phyloP scores from a whole-genome alignment of 2,329 filamentous ascomycete species.

The Botrytis byssoidea region DNA sequence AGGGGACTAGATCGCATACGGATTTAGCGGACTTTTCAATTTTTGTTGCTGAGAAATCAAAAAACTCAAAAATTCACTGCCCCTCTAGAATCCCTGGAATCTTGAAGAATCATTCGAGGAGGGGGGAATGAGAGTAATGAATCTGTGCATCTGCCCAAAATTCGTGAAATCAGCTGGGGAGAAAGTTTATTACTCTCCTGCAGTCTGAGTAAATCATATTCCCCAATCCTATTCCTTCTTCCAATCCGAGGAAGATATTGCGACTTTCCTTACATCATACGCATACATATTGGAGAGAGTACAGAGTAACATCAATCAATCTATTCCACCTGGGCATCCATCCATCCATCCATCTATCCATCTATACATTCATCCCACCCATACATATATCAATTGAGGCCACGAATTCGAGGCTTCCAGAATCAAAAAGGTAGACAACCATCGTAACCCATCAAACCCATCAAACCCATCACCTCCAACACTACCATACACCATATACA shows the following conservation, averaged over 20 bases:
- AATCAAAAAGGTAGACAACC: not conserved
- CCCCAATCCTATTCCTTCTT: not conserved
- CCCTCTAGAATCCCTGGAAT: constrained; percentile 5
- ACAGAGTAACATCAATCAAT: not conserved
- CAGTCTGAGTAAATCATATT: not conserved
- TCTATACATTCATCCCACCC: not conserved
- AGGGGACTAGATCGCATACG: not conserved
- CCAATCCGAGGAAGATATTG: not conserved
- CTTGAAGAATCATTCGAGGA: constrained; percentile 8
- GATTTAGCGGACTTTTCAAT: constrained; percentile 13
- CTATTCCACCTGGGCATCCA: not conserved
- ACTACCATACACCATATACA: not conserved
- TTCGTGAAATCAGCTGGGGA: not conserved
- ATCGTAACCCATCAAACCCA: not conserved
- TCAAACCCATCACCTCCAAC: not conserved
- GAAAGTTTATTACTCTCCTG: not conserved
- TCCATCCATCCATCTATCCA: not conserved
- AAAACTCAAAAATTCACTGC: constrained; percentile 1
- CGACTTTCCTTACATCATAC: not conserved
- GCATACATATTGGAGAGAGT: not conserved
- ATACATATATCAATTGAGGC: not conserved
- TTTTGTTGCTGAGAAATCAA: constrained; percentile 19
- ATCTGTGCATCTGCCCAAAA: not conserved
- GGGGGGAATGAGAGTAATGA: not conserved
- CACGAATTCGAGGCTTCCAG: constrained; percentile 7